Percentiles rank a stretch among this genome's conserved stretches.
Evolutionary conservation across 208 protist species (phyloP).

Genomic region (Angomonas deanei): DNA sequence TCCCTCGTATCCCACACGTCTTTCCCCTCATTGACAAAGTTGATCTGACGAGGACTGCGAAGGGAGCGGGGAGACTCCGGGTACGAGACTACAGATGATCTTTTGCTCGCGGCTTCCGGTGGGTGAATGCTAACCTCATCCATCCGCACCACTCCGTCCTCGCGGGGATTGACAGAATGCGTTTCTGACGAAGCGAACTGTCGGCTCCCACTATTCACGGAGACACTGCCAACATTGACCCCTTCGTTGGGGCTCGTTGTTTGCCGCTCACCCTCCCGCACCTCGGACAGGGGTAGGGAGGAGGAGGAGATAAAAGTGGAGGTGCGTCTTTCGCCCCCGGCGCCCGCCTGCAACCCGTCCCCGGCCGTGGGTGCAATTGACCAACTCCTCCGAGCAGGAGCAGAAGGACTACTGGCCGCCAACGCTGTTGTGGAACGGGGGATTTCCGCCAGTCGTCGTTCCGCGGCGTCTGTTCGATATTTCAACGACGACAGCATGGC

Average conservation of each 20-base stretch:
- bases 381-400: no score
- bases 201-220: not conserved
- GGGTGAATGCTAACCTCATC: not conserved
- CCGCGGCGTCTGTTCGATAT: conserved; percentile 43
- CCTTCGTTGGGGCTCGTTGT: not conserved
- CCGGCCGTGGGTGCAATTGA: no score
- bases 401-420: no score
- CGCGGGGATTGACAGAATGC: not conserved
- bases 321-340: not conserved
- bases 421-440: no score
- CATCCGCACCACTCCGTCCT: not conserved
- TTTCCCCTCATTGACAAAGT: not conserved
- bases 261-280: not conserved
- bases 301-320: not conserved
- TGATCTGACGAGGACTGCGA: not conserved
- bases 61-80: not conserved
- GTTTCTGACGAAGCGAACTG: not conserved
- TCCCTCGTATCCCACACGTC: not conserved
- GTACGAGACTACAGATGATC: not conserved
- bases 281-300: not conserved
- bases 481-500: conserved; percentile 49
- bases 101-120: not conserved
- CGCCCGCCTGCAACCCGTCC: no score
- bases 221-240: not conserved
- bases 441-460: conserved; percentile 34